Evolutionary conservation across 2,329 filamentous ascomycete species (phyloP).

Genomic region (Fusarium nanum): DNA sequence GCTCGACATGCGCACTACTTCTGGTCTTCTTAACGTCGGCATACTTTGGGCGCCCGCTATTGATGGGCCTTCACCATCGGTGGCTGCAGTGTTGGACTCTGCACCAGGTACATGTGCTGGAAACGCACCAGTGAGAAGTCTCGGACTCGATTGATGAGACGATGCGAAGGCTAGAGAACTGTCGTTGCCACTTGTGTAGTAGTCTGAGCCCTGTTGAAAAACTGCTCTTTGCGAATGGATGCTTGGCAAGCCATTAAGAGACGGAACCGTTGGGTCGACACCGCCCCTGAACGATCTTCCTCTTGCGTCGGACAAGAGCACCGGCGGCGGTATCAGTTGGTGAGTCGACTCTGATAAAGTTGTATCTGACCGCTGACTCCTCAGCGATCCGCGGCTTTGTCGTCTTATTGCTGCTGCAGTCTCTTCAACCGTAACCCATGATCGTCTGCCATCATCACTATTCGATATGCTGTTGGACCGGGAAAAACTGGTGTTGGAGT

Average conservation of each 20-base stretch:
- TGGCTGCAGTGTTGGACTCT: neutral
- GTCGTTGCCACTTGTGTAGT: constrained; percentile 48
- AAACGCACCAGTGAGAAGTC: constrained; percentile 33
- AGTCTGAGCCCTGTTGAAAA: constrained; percentile 39
- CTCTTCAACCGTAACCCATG: constrained; percentile 53
- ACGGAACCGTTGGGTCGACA: constrained; percentile 47
- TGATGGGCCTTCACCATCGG: neutral
- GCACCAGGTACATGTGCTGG: constrained; percentile 17
- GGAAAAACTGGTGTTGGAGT: constrained; percentile 37
- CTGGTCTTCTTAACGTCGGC: constrained; percentile 42
- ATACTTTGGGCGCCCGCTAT: constrained; percentile 43
- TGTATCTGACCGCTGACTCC: constrained; percentile 44
- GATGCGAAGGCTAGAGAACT: constrained; percentile 52
- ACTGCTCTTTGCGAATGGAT: constrained; percentile 36
- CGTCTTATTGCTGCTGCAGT: constrained; percentile 38
- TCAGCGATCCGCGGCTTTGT: constrained; percentile 43
- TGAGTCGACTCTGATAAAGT: constrained; percentile 49
- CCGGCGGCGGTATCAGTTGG: constrained; percentile 49
- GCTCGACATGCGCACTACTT: constrained; percentile 40
- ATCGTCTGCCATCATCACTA: constrained; percentile 47
- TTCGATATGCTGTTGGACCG: constrained; percentile 36
- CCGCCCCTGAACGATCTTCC: constrained; percentile 46
- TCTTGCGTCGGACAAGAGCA: constrained; percentile 44
- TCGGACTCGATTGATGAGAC: constrained; percentile 44
- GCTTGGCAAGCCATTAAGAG: constrained; percentile 45